These are phyloP conservation scores for Biscogniauxia marginata DNA, from an alignment of 2,329 filamentous ascomycete genomes.

Conservation along the genomic window DNA sequence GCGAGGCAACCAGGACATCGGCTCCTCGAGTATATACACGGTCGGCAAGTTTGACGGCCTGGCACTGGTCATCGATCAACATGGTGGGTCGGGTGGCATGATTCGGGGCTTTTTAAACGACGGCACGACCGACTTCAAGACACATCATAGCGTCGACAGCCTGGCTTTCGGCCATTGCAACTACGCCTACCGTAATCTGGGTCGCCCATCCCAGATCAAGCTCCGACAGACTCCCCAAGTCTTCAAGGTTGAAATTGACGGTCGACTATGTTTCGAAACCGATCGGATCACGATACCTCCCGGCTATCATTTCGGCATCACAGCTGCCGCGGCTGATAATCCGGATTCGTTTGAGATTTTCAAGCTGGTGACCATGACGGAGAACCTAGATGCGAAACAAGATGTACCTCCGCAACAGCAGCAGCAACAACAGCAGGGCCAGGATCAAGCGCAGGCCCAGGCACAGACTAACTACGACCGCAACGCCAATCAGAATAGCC, in stretches of 20 bases:
- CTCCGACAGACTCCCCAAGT: slow-evolving; percentile 61
- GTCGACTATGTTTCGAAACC: slow-evolving; percentile 78
- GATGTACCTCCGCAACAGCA: slow-evolving; percentile 32
- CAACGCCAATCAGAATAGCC: slow-evolving; percentile 23
- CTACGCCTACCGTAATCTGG: slow-evolving; percentile 88
- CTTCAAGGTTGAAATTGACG: slow-evolving; percentile 81
- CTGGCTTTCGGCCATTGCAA: slow-evolving; percentile 92
- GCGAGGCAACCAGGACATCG: slow-evolving; percentile 63
- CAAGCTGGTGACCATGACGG: slow-evolving; percentile 74
- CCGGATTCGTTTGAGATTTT: slow-evolving; percentile 94
- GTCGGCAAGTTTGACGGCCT: slow-evolving; percentile 86
- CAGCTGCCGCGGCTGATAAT: slow-evolving; percentile 83
- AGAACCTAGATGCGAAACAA: slow-evolving; percentile 38
- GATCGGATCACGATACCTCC: slow-evolving; percentile 73
- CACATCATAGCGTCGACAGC: slow-evolving; percentile 73
- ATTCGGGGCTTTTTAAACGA: slow-evolving; percentile 94
- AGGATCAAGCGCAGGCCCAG: slow-evolving; percentile 29
- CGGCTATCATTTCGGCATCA: slow-evolving; percentile 83
- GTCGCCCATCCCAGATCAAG: slow-evolving; percentile 76
- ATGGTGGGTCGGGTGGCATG: slow-evolving; percentile 74
- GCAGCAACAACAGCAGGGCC: slow-evolving; percentile 34
- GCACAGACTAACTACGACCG: slow-evolving; percentile 28
- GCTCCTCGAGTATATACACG: slow-evolving; percentile 78
- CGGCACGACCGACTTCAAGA: slow-evolving; percentile 74
- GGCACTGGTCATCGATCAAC: slow-evolving; percentile 79